Evolutionary conservation across 2,329 filamentous ascomycete genomes (phyloP).

Genomic region (Penicillium paneum): DNA sequence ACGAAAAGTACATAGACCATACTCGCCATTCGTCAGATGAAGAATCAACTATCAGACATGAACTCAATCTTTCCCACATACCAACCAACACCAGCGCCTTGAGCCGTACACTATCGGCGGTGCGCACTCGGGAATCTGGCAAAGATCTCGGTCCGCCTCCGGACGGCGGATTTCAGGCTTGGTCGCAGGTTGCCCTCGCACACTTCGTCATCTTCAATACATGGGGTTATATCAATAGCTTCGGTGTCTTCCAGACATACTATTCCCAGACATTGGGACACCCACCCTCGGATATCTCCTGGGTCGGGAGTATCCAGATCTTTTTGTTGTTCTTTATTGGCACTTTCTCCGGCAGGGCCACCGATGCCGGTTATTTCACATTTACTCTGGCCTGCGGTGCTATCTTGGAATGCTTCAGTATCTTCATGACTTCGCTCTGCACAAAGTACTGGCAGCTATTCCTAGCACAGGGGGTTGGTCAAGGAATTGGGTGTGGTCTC

Average conservation of each 20-base stretch:
- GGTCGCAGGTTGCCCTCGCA: conserved; percentile 53
- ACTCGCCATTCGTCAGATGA: conserved; percentile 1
- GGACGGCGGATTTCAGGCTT: conserved; percentile 55
- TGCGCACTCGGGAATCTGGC: conserved; percentile 39
- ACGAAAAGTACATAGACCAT: neutral
- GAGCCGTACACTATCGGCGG: conserved; percentile 33
- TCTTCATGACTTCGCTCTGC: conserved; percentile 52
- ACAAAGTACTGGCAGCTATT: conserved; percentile 51
- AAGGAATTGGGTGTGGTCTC: conserved; percentile 55
- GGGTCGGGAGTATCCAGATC: conserved; percentile 53
- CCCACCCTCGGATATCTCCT: conserved; percentile 50
- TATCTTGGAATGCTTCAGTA: conserved; percentile 45
- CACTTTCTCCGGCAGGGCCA: conserved; percentile 51
- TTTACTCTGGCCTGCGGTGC: conserved; percentile 44
- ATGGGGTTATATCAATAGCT: conserved; percentile 55
- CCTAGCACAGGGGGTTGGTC: conserved; percentile 54
- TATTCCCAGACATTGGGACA: conserved; percentile 45
- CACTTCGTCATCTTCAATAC: conserved; percentile 58
- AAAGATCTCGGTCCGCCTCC: conserved; percentile 40
- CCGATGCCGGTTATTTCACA: conserved; percentile 53
- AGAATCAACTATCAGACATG: conserved; percentile 1
- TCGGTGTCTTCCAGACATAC: conserved; percentile 56
- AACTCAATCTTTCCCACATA: conserved; percentile 17
- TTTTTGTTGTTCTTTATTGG: conserved; percentile 52
- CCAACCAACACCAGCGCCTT: conserved; percentile 29